Evolutionary conservation across 1,284 basidiomycete species (phyloP).

Genomic region (Pyrrhoderma noxium): DNA sequence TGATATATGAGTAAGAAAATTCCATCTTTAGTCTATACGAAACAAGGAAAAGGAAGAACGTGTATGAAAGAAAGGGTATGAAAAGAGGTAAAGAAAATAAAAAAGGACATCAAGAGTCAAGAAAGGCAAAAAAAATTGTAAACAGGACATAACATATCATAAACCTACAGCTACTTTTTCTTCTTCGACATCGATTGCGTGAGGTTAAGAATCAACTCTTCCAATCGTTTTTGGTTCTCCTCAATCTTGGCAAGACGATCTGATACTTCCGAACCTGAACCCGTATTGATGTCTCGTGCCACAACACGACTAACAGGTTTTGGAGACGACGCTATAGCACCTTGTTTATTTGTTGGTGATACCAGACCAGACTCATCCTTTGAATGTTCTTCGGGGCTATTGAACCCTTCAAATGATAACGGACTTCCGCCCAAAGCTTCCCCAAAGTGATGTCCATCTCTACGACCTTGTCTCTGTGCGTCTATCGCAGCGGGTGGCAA

Average conservation of each 20-base stretch:
- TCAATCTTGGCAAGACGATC: conserved; percentile 52
- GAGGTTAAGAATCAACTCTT: conserved; percentile 43
- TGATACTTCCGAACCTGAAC: conserved; percentile 26
- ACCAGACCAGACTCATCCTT: too few relatives aligned
- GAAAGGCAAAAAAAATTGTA: too few relatives aligned
- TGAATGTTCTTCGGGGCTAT: conserved; percentile 8
- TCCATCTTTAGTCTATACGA: neutral
- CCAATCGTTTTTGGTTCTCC: conserved; percentile 54
- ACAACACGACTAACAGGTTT: conserved; percentile 39
- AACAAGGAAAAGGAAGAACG: too few relatives aligned
- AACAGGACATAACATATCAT: too few relatives aligned
- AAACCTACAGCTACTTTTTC: too few relatives aligned
- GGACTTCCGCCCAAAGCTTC: conserved; percentile 7
- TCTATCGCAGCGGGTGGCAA: neutral
- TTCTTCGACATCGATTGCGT: conserved; percentile 10
- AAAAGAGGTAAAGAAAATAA: too few relatives aligned
- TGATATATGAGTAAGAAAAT: neutral
- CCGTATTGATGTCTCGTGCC: conserved; percentile 28
- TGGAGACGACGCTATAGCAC: conserved; percentile 22
- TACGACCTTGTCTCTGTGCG: conserved; percentile 1
- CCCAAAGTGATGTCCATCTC: conserved; percentile 9
- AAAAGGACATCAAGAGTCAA: too few relatives aligned
- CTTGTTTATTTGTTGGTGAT: too few relatives aligned
- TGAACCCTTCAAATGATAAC: conserved; percentile 5
- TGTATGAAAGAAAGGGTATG: too few relatives aligned